Evolutionary conservation across 202 grass and related monocot species (phyloP), one percentile per base, ranked within the genome.

Genomic region (Panicum hallii): DNA sequence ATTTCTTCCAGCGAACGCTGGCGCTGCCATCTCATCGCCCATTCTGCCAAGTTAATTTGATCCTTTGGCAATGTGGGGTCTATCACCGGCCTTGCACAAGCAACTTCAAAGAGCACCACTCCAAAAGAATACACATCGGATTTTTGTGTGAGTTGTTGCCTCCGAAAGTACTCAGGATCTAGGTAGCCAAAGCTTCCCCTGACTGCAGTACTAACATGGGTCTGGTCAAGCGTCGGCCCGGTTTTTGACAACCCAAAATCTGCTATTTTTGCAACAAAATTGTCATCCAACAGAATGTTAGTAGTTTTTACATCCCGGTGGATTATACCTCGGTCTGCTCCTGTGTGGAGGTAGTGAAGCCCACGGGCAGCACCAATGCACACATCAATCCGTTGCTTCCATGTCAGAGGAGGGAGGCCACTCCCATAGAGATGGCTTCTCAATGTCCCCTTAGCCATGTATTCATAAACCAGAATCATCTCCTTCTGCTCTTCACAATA

Each of bases 91-190:
- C 97, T 89, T 48, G 88, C 93, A 84, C 97, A 99, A 12, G 85
- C 84, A 10, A 96, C 91, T 89, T 99, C 97, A 54, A 99, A 99
- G 56, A 99, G 90, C 34, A 96, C 97, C 49, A 99, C 93, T 44
- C 97, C 97, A 72, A 99, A 99, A 63, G 97, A 99, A 43, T 99
- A 99, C 15, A 99, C 97, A 75, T 99, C 97, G 0, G 97, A 99
- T 77, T 99, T 99, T 63, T 99, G 97, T 16, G 93, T 99, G 23
- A 96, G 73, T 38, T 96, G 97, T 81, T 99, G 97, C 83, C 93
- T 90, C 43, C 97, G 75, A 49, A 94, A 99, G 75, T 99, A 99
- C 58, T 99, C 97, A 1, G 93, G 97, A 74, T 99, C 97, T 53
- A 99, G 90, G 87, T 99, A 99, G 20, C 96, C 96, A 1, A 99